Evolutionary conservation across 352 stramenopile genomes (phyloP).

Genomic region (Pythium angustatum): DNA sequence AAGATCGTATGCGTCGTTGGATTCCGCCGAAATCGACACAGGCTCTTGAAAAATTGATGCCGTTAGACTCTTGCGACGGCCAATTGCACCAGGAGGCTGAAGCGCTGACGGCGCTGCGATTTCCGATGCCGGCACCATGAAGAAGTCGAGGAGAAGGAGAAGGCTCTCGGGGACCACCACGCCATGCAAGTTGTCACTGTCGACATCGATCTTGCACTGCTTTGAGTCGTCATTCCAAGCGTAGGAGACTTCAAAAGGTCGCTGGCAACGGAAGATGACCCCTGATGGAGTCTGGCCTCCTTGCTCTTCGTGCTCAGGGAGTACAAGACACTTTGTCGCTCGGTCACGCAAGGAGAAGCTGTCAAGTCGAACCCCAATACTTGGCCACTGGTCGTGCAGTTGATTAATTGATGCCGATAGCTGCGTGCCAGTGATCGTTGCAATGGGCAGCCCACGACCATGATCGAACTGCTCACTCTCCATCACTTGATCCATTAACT

Average conservation of each 20-base stretch:
- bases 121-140: slow-evolving; percentile 39
- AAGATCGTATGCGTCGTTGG: slow-evolving; percentile 34
- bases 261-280: slow-evolving; percentile 41
- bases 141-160: slow-evolving; percentile 52
- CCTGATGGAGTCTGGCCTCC: neutral
- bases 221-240: slow-evolving; percentile 53
- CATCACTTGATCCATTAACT: slow-evolving; percentile 8
- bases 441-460: slow-evolving; percentile 1
- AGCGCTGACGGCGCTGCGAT: neutral
- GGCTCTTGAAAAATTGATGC: slow-evolving; percentile 38
- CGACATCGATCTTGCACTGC: slow-evolving; percentile 52
- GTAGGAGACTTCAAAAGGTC: slow-evolving; percentile 51
- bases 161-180: slow-evolving; percentile 56
- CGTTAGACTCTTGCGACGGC: slow-evolving; percentile 48
- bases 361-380: slow-evolving; percentile 42
- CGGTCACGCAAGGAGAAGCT: slow-evolving; percentile 45
- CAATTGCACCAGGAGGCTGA: slow-evolving; percentile 10
- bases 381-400: slow-evolving; percentile 46
- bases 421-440: slow-evolving; percentile 1
- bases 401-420: slow-evolving; percentile 27
- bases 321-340: slow-evolving; percentile 29
- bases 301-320: too few relatives aligned
- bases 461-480: neutral
- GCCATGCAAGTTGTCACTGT: slow-evolving; percentile 49
- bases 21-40: neutral